Conservation (phyloP, 345 rosid species). For the Lumnitzera littorea region DNA sequence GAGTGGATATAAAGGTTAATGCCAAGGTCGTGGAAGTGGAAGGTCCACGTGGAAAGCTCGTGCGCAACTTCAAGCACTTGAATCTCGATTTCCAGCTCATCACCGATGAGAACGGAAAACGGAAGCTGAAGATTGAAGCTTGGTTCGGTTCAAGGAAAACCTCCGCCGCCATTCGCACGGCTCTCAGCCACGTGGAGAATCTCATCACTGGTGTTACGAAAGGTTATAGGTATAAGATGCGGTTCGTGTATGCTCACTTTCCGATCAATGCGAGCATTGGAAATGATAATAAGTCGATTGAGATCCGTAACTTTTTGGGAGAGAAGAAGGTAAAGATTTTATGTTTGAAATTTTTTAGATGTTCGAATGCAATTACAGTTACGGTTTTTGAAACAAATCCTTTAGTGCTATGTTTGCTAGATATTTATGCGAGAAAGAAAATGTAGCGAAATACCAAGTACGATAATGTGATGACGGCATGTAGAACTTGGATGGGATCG, state of each 20-base stretch:
- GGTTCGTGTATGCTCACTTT: constrained; percentile 82
- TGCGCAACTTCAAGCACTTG: constrained; percentile 41
- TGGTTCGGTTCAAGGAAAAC: constrained; percentile 27
- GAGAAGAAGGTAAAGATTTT: constrained; percentile 15
- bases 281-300: constrained; percentile 37
- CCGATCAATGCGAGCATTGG: constrained; percentile 76
- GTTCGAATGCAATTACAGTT: too few relatives aligned
- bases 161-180: constrained; percentile 29
- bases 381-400: too few relatives aligned
- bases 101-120: constrained; percentile 20
- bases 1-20: constrained; percentile 29
- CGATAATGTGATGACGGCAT: too few relatives aligned
- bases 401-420: too few relatives aligned
- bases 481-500: too few relatives aligned
- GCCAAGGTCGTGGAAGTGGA: constrained; percentile 40
- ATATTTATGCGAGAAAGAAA: too few relatives aligned
- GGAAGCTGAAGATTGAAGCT: constrained; percentile 25
- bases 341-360: not conserved
- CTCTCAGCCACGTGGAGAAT: constrained; percentile 60
- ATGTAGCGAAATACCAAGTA: too few relatives aligned
- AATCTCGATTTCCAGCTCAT: constrained; percentile 43
- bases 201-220: constrained; percentile 34
- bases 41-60: constrained; percentile 38
- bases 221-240: constrained; percentile 81
- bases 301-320: constrained; percentile 37